Base-by-base conservation (phyloP, 139 green algal species). In the Coccomyxa sp. region DNA sequence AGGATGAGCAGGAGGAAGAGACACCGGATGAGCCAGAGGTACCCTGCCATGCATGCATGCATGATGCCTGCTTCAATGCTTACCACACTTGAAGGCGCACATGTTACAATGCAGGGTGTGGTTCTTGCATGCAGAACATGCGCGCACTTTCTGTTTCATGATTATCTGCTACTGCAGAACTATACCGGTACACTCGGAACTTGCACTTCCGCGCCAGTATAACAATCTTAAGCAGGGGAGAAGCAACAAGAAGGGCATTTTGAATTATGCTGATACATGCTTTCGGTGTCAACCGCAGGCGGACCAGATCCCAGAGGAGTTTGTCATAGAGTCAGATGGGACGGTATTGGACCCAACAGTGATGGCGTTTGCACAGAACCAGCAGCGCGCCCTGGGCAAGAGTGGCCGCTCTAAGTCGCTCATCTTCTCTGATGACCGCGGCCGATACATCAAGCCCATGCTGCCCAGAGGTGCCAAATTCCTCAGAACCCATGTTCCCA, bases 371-470 rank as follows among this genome's bases (percentile, higher is more conserved):
- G 96, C 96, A 13, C 93, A 98, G 87, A 81, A 93, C 86, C 95
- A 98, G 88, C 95, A 99, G 90, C 89, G 92, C 18, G 90, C 92
- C n/a, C 90, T 96, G 86, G 97, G 97, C 12, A 92, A 94, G 63
- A 92, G 89, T 15, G 97, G 97, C 16, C 88, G 92, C n/a, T 92
- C 97, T 79, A 99, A 99, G 89, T 97, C 93, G 63, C 86, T 99
- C 67, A 99, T 99, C 85, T 99, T 99, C 93, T 94, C 83, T 13
- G 95, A 98, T 58, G 93, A 98, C 86, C 87, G 94, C 58, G 94
- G 94, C 21, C 88, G 93, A 60, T 93, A 99, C 94, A 98, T 99
- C 90, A 99, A 99, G 92, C 97, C 97, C 77, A 99, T 99, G 95
- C 86, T 99, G 16, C 97, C 97, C 76, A 98, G 97, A 91, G 88